A percentile compares a stretch with the other conserved stretches of the same genome.
These are phyloP conservation scores for Lepiota brunneoincarnata DNA, from an alignment of 768 basidiomycete genomes.

Conservation along the genomic window DNA sequence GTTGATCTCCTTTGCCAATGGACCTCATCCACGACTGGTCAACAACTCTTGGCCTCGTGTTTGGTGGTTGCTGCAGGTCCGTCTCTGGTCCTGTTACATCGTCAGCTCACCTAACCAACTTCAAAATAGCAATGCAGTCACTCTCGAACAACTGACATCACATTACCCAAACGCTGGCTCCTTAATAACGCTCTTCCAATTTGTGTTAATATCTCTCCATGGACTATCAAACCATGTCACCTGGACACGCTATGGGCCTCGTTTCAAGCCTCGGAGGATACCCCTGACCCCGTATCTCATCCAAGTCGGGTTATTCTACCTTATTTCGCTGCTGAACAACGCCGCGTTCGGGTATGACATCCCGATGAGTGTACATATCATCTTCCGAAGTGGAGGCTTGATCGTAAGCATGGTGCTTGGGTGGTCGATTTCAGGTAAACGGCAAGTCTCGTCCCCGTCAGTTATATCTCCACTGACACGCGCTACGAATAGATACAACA, in stretches of 20 bases:
- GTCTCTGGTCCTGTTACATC: conserved; percentile 35
- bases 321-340: conserved; percentile 83
- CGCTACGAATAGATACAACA: conserved; percentile 16
- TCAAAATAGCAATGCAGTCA: conserved; percentile 67
- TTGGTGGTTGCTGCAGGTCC: conserved; percentile 78
- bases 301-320: conserved; percentile 81
- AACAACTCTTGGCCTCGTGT: conserved; percentile 68
- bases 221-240: conserved; percentile 64
- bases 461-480: not conserved
- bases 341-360: conserved; percentile 84
- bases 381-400: conserved; percentile 88
- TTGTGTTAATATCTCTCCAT: conserved; percentile 70
- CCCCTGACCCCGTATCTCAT: conserved; percentile 71
- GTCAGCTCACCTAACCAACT: not conserved
- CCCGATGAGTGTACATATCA: conserved; percentile 92
- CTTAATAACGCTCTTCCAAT: conserved; percentile 87
- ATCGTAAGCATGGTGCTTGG: conserved; percentile 83
- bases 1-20: too few species aligned
- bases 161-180: conserved; percentile 70
- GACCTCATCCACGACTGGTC: conserved; percentile 39
- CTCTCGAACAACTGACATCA: conserved; percentile 71
- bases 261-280: conserved; percentile 60
- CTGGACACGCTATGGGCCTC: conserved; percentile 49
- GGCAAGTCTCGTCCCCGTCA: conserved; percentile 35
- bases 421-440: conserved; percentile 61